phyloP scores from a whole-genome alignment of 1,284 basidiomycete species.

The Pholiota adiposa region DNA sequence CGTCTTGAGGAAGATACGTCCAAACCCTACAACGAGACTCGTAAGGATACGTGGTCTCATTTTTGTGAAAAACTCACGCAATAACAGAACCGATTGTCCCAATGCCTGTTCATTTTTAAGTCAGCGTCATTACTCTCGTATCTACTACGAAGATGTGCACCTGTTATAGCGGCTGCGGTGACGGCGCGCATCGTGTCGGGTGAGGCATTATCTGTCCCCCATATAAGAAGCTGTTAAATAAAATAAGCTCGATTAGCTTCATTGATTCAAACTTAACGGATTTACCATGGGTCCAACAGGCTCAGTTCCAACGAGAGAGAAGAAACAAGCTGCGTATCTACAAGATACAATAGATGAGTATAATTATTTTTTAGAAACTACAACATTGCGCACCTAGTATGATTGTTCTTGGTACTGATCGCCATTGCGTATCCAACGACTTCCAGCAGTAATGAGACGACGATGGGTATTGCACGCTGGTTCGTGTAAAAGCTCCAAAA shows the following conservation, averaged over 20 bases:
- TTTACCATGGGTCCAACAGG: constrained; percentile 35
- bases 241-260: too few species aligned
- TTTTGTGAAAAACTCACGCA: constrained; percentile 31
- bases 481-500: constrained; percentile 37
- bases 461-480: constrained; percentile 34
- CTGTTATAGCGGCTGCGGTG: constrained; percentile 41
- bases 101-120: constrained; percentile 27
- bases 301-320: constrained; percentile 39
- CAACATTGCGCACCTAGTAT: constrained; percentile 37
- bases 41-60: too few species aligned
- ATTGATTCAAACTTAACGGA: neutral
- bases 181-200: constrained; percentile 47
- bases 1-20: constrained; percentile 44
- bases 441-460: constrained; percentile 35
- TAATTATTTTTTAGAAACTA: neutral
- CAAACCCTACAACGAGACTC: constrained; percentile 32
- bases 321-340: constrained; percentile 47
- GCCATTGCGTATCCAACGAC: constrained; percentile 43
- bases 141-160: constrained; percentile 19
- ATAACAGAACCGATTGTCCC: constrained; percentile 43
- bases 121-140: neutral
- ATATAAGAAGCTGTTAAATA: constrained; percentile 37
- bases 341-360: neutral
- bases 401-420: constrained; percentile 38
- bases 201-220: constrained; percentile 44